Conservation (phyloP, 1,139 yeast genomes). For the Citeromyces hawaiiensis region DNA sequence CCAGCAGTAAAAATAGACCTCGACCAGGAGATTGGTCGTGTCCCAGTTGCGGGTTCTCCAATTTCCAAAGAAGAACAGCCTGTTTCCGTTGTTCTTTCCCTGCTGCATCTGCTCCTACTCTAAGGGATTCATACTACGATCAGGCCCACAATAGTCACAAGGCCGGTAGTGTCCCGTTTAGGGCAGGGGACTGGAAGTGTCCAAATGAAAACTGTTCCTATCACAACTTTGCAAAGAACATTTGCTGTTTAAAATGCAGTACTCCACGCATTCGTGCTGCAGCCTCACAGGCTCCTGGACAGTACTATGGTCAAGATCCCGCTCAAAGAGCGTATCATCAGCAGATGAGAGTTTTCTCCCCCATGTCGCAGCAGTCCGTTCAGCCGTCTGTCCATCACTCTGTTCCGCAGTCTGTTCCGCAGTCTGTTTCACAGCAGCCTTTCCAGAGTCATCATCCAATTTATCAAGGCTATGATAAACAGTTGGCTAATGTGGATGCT, state of each 20-base stretch:
- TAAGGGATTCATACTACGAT: slow-evolving; percentile 36
- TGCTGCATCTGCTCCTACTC: slow-evolving; percentile 56
- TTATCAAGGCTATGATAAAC: too few relatives aligned
- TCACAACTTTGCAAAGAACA: slow-evolving; percentile 88
- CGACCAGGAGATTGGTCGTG: slow-evolving; percentile 98
- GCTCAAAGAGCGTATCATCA: neutral
- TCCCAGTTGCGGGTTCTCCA: slow-evolving; percentile 90
- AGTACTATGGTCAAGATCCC: neutral
- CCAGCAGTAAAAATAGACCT: slow-evolving; percentile 80
- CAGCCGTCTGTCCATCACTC: too few relatives aligned
- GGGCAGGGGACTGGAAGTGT: slow-evolving; percentile 98
- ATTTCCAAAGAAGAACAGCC: slow-evolving; percentile 88
- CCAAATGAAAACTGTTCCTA: slow-evolving; percentile 64
- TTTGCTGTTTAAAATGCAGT: slow-evolving; percentile 80
- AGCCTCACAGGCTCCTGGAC: neutral
- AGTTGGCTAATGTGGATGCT: too few relatives aligned
- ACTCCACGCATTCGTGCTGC: slow-evolving; percentile 32
- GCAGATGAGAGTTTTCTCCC: too few relatives aligned
- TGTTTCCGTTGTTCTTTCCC: slow-evolving; percentile 92
- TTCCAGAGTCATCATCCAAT: too few relatives aligned
- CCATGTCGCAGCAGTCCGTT: too few relatives aligned
- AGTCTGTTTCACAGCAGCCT: too few relatives aligned
- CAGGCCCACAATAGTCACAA: slow-evolving; percentile 2
- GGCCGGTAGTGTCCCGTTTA: slow-evolving; percentile 54
- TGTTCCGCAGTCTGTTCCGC: too few relatives aligned